Percentiles rank a stretch among this genome's conserved stretches.
Conservation (phyloP, 495 filamentous ascomycete species). For the Xylaria flabelliformis region DNA sequence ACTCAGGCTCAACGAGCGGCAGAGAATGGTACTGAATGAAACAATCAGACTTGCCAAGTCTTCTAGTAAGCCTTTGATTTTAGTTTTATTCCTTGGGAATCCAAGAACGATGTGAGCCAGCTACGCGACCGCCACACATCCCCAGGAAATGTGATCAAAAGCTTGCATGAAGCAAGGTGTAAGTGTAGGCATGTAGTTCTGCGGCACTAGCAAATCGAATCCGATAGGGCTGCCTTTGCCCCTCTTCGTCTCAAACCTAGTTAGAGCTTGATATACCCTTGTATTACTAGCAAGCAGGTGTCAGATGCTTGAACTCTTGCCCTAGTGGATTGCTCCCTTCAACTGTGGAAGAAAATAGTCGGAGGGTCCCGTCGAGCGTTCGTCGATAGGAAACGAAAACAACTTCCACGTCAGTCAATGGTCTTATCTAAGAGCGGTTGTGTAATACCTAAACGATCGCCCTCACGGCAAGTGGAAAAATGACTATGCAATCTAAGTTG, state of each 20-base stretch:
- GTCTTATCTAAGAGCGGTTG: background rate
- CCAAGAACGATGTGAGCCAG: background rate
- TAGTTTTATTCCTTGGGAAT: background rate
- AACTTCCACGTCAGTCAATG: background rate
- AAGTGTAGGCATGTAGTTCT: slow-evolving; percentile 28
- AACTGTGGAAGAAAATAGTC: slow-evolving; percentile 30
- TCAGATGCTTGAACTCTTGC: no score
- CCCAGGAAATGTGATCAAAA: slow-evolving; percentile 8
- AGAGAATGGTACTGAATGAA: slow-evolving; percentile 31
- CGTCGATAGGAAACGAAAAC: slow-evolving; percentile 7
- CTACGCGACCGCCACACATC: slow-evolving; percentile 5
- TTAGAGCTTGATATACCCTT: no score
- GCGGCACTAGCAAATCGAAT: slow-evolving; percentile 27
- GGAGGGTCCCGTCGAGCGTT: slow-evolving; percentile 33
- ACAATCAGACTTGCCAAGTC: slow-evolving; percentile 32
- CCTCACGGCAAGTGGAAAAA: slow-evolving; percentile 5
- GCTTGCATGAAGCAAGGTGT: slow-evolving; percentile 18
- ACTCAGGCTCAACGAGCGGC: slow-evolving; percentile 20
- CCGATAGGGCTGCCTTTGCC: slow-evolving; percentile 37
- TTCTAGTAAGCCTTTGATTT: slow-evolving; percentile 11
- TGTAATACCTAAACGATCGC: background rate
- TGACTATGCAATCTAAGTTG: background rate
- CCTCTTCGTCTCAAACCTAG: slow-evolving; percentile 35
- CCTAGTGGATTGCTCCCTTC: no score
- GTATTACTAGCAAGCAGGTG: no score